These are phyloP conservation scores for Hemileia vastatrix DNA, from an alignment of 1,284 basidiomycete species.

Conservation along the genomic window DNA sequence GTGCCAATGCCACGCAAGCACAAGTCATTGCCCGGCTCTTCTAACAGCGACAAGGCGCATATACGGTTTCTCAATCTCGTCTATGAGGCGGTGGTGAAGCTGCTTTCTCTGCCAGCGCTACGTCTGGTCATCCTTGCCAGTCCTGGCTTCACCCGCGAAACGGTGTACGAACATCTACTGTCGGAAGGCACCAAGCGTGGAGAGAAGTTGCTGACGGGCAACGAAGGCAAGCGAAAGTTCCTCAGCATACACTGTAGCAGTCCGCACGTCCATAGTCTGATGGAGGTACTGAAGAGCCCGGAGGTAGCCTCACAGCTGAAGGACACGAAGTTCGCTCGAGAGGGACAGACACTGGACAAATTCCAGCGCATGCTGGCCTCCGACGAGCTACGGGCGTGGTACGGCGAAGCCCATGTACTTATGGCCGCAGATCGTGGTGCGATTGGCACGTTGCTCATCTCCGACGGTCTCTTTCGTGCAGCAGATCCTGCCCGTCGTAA, in stretches of 20 bases:
- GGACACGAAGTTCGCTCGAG: constrained; percentile 94
- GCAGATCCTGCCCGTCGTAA: constrained; percentile 49
- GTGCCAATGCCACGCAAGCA: constrained; percentile 85
- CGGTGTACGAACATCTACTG: constrained; percentile 74
- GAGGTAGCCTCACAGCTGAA: constrained; percentile 74
- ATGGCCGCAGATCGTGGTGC: constrained; percentile 87
- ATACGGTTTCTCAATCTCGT: constrained; percentile 46
- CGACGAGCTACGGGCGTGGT: constrained; percentile 96
- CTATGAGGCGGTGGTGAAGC: constrained; percentile 78
- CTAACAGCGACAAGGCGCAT: constrained; percentile 25
- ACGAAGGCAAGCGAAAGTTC: constrained; percentile 79
- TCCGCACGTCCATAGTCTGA: constrained; percentile 86
- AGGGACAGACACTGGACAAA: constrained; percentile 83
- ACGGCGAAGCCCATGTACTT: constrained; percentile 85
- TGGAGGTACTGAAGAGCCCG: constrained; percentile 87
- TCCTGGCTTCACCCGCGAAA: constrained; percentile 88
- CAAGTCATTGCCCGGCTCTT: no score
- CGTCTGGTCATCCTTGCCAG: constrained; percentile 89
- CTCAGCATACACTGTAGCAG: constrained; percentile 84
- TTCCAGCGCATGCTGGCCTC: constrained; percentile 68
- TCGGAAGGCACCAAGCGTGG: constrained; percentile 55
- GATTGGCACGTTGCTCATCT: constrained; percentile 85
- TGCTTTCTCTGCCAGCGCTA: constrained; percentile 72
- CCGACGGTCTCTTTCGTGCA: constrained; percentile 80
- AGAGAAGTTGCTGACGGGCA: constrained; percentile 53